Base-by-base conservation (phyloP, 208 protist genomes). In the Leishmania tarentolae region DNA sequence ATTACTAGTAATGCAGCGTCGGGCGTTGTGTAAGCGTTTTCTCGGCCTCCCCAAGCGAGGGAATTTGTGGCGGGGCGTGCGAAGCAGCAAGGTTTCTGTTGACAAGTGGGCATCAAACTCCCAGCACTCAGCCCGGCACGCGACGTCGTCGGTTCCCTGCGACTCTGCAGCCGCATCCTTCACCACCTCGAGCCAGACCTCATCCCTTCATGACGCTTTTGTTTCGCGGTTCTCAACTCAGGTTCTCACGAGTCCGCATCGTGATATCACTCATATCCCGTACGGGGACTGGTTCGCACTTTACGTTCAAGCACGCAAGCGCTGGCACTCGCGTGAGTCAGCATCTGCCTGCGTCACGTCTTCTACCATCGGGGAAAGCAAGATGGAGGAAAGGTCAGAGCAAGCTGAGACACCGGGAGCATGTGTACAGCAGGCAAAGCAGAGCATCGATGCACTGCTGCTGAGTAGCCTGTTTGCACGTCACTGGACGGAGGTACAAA, bases 271-370 rank as follows among this genome's bases (percentile, higher is more conserved):
- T 15, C 86, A 90, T 47, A 73, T 90, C 9, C 76, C 90, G n/a
- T 97, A 95, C 72, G 81, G 80, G 13, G 83, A 94, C 44, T 95
- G 90, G 91, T 91, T 97, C 73, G 57, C 80, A 28, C 81, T 93
- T 53, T 97, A 94, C 80, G 88, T 95, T 35, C 71, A 83, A 19
- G 42, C 76, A 24, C 77, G 87, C 53, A 86, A 88, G 47, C 66
- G 70, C n/a, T 74, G 70, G 75, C 80, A 75, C 47, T 56, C 78
- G 24, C 63, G 37, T 28, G 59, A 79, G 3, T 28, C 59, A 21
- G 24, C 61, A 74, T 0, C 61, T 40, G 56, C 46, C 40, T 19
- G 11, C 15, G 28, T 0, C 28, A 17, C 72, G 5, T 59, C 72
- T 35, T 15, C 78, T 28, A 31, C 69, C 44, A 24, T 21, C 35